Percentiles rank a stretch among this genome's conserved stretches.
phyloP scores from a whole-genome alignment of 2,329 filamentous ascomycete genomes.

The Plectosphaerella sp. region DNA sequence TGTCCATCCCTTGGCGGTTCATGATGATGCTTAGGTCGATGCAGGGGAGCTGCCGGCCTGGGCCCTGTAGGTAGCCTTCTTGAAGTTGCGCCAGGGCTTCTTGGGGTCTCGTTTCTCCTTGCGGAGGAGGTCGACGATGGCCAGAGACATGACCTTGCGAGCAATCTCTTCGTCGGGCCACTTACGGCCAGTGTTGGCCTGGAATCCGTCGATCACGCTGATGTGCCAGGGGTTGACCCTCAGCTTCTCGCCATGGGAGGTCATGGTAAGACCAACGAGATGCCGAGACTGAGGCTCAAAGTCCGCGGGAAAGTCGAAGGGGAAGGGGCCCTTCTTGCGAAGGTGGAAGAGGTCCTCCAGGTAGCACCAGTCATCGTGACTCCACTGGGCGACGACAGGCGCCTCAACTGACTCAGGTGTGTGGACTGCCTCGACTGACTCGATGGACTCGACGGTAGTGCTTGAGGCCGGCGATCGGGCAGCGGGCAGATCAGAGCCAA shows the following conservation, averaged over 20 bases:
- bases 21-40: too few relatives aligned
- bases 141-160: conserved; percentile 48
- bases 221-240: conserved; percentile 52
- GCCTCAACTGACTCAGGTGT: too few relatives aligned
- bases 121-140: conserved; percentile 44
- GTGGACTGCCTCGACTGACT: neutral
- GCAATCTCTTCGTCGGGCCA: conserved; percentile 47
- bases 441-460: neutral
- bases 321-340: conserved; percentile 36
- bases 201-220: conserved; percentile 53
- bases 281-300: conserved; percentile 23
- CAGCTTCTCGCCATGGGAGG: conserved; percentile 40
- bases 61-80: neutral
- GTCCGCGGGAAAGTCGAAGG: conserved; percentile 23
- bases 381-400: conserved; percentile 29
- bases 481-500: neutral
- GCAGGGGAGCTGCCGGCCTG: too few relatives aligned
- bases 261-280: conserved; percentile 44
- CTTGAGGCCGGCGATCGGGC: neutral
- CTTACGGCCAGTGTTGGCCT: conserved; percentile 35
- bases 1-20: too few relatives aligned
- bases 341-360: conserved; percentile 47
- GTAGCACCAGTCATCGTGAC: conserved; percentile 47
- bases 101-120: conserved; percentile 6
- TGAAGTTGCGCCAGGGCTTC: neutral